Evolutionary conservation across 257 asterid species (phyloP).

Genomic region (Coffea eugenioides): DNA sequence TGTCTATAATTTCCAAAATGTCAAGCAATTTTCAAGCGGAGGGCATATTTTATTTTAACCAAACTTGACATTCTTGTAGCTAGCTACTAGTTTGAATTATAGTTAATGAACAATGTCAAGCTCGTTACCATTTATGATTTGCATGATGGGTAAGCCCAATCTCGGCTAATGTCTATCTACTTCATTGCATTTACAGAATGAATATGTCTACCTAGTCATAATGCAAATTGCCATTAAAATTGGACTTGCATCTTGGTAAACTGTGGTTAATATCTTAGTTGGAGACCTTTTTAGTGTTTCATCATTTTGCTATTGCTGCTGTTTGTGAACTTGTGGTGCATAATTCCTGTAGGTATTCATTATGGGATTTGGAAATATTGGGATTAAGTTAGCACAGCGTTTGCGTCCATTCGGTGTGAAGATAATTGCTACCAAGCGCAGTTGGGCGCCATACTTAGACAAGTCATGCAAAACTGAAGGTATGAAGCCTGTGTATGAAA

Average conservation of each 20-base stretch:
- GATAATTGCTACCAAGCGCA: constrained; percentile 90
- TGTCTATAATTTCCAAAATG: not conserved
- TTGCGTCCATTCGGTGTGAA: constrained; percentile 85
- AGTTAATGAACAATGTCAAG: too few relatives aligned
- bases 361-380: constrained; percentile 86
- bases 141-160: not conserved
- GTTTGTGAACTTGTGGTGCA: not conserved
- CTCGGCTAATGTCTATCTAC: not conserved
- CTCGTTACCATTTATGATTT: too few relatives aligned
- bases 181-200: too few relatives aligned
- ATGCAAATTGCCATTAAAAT: not conserved
- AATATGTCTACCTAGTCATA: too few relatives aligned
- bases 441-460: constrained; percentile 50
- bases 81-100: too few relatives aligned
- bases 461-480: constrained; percentile 44
- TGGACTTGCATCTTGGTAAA: too few relatives aligned
- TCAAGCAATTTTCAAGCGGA: not conserved
- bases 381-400: constrained; percentile 83
- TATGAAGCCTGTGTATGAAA: constrained; percentile 17
- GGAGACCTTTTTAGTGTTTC: too few relatives aligned
- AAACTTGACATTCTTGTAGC: not conserved
- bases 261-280: too few relatives aligned
- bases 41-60: not conserved
- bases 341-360: constrained; percentile 57
- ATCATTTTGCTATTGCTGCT: not conserved